Evolutionary conservation across 1,284 basidiomycete genomes (phyloP).

Genomic region (Wallemia hederae): DNA sequence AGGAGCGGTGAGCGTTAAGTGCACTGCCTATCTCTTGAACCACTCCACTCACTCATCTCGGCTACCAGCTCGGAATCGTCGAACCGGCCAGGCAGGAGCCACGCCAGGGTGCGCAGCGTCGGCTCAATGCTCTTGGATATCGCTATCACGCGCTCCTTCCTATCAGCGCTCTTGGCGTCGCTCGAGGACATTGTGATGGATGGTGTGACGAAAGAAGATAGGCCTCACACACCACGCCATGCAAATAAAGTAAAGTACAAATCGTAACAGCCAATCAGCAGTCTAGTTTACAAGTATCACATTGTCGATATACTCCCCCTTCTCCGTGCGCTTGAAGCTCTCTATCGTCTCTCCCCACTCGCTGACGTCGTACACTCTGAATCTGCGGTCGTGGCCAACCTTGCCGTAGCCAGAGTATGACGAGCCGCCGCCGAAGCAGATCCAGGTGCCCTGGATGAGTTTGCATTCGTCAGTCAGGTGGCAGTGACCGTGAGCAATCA

Average conservation of each 20-base stretch:
- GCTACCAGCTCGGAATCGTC: slow-evolving; percentile 83
- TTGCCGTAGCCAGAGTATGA: slow-evolving; percentile 63
- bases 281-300: slow-evolving; percentile 2
- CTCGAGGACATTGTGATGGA: too few species aligned
- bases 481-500: slow-evolving; percentile 29
- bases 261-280: too few species aligned
- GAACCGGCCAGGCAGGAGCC: slow-evolving; percentile 82
- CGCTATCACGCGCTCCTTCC: slow-evolving; percentile 9
- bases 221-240: too few species aligned
- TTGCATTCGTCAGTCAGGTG: slow-evolving; percentile 5
- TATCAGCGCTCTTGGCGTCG: not conserved
- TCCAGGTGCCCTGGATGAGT: slow-evolving; percentile 56
- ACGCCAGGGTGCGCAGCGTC: slow-evolving; percentile 59
- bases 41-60: slow-evolving; percentile 42
- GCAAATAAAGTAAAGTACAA: too few species aligned
- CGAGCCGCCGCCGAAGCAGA: slow-evolving; percentile 81
- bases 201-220: too few species aligned
- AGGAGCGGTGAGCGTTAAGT: not conserved
- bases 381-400: slow-evolving; percentile 50
- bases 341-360: slow-evolving; percentile 65
- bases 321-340: slow-evolving; percentile 64
- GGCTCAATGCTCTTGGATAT: slow-evolving; percentile 67
- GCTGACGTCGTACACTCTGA: slow-evolving; percentile 53
- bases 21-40: not conserved
- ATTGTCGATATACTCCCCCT: slow-evolving; percentile 35